These are phyloP conservation scores for Wilhelminamyces savonicus DNA, from an alignment of 805 yeast species.

Conservation along the genomic window DNA sequence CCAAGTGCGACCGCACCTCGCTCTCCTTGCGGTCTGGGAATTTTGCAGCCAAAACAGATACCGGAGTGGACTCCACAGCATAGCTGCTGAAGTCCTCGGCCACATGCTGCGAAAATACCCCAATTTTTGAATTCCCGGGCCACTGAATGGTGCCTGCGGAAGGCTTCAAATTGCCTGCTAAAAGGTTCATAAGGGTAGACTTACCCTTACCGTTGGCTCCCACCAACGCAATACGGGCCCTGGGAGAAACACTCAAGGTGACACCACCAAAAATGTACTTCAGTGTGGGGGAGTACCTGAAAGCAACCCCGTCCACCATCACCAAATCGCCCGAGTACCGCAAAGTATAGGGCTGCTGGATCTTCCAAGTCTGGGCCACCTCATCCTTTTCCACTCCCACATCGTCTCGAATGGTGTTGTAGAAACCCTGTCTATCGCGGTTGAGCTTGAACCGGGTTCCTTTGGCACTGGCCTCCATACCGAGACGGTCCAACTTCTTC, in stretches of 20 bases:
- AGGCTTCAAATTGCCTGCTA: slow-evolving; percentile 95
- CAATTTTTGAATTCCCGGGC: no score
- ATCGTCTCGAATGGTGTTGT: slow-evolving; percentile 1
- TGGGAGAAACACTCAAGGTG: no score
- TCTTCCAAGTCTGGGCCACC: neutral
- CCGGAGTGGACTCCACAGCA: slow-evolving; percentile 91
- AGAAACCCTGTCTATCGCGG: neutral
- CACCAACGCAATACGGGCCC: slow-evolving; percentile 94
- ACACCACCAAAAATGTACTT: no score
- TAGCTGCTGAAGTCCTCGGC: slow-evolving; percentile 82
- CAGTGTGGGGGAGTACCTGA: no score
- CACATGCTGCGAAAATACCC: no score
- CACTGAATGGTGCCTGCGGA: no score
- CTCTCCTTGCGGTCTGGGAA: no score
- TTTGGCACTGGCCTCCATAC: slow-evolving; percentile 1
- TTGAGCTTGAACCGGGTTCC: slow-evolving; percentile 1
- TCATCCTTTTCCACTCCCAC: neutral
- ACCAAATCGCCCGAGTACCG: neutral
- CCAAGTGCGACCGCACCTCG: no score
- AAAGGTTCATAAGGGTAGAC: slow-evolving; percentile 93
- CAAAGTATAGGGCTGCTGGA: neutral
- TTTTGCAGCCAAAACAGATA: no score
- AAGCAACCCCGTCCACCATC: no score
- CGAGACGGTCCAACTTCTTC: slow-evolving; percentile 1
- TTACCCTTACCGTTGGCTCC: slow-evolving; percentile 99